Evolutionary conservation across 2,329 filamentous ascomycete genomes (phyloP).

Genomic region (Fusarium pseudoanthophilum): DNA sequence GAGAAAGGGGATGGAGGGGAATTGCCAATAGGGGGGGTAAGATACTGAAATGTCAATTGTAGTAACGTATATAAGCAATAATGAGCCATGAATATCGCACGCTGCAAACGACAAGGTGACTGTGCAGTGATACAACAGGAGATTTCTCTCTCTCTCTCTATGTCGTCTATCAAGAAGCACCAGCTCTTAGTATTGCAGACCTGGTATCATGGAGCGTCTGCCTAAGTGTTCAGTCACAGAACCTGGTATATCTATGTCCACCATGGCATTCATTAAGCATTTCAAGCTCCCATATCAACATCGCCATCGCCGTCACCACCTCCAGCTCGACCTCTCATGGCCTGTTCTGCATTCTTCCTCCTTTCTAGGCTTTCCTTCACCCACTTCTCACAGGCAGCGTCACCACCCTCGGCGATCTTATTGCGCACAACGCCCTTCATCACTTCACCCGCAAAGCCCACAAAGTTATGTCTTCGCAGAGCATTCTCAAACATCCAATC

Average conservation of each 20-base stretch:
- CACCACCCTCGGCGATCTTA: slow-evolving; percentile 75
- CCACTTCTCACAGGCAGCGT: slow-evolving; percentile 77
- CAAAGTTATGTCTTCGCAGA: slow-evolving; percentile 91
- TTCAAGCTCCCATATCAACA: slow-evolving; percentile 54
- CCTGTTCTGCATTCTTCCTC: slow-evolving; percentile 56
- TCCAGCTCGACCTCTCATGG: slow-evolving; percentile 44
- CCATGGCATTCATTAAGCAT: slow-evolving; percentile 1
- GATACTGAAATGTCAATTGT: slow-evolving; percentile 26
- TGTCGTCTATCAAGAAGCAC: neutral
- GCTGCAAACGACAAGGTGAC: neutral
- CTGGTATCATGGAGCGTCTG: slow-evolving; percentile 18
- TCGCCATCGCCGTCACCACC: slow-evolving; percentile 52
- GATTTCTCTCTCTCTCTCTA: neutral
- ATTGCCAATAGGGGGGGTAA: neutral
- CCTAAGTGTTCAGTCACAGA: neutral
- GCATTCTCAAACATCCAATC: slow-evolving; percentile 97
- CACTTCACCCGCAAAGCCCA: slow-evolving; percentile 92
- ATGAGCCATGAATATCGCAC: neutral
- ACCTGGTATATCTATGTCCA: slow-evolving; percentile 16
- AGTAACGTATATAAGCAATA: slow-evolving; percentile 21
- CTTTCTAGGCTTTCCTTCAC: slow-evolving; percentile 73
- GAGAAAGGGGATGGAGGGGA: neutral
- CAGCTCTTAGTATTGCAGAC: neutral
- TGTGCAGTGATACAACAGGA: neutral
- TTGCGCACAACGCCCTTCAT: slow-evolving; percentile 83